Evolutionary conservation across 106 monocot species (phyloP).

Genomic region (Hemerocallis citrina): DNA sequence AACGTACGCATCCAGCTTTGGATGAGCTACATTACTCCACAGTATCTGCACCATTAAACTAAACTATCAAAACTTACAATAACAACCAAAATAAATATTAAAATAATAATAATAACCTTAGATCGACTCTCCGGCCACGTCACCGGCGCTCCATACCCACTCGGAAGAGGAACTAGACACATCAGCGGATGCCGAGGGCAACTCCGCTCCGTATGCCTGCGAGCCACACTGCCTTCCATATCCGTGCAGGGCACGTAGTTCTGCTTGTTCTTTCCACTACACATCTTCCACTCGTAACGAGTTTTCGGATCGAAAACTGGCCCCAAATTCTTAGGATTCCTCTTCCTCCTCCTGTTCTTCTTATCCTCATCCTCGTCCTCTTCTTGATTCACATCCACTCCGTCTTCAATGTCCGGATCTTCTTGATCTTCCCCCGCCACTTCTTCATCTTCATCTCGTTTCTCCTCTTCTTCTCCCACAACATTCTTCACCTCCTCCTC

Average conservation of each 20-base stretch:
- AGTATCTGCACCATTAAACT: slow-evolving; percentile 50
- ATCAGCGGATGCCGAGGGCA: slow-evolving; percentile 47
- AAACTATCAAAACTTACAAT: not conserved
- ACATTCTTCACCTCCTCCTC: slow-evolving; percentile 4
- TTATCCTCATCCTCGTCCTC: slow-evolving; percentile 18
- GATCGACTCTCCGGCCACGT: slow-evolving; percentile 83
- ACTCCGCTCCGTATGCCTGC: slow-evolving; percentile 80
- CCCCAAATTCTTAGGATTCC: slow-evolving; percentile 25
- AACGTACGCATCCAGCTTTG: slow-evolving; percentile 48
- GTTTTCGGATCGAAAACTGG: slow-evolving; percentile 62
- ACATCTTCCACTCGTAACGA: slow-evolving; percentile 66
- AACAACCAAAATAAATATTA: not conserved
- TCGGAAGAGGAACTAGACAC: slow-evolving; percentile 68
- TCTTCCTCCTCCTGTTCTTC: slow-evolving; percentile 13
- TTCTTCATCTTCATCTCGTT: not conserved
- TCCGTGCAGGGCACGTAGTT: slow-evolving; percentile 77
- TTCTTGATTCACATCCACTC: slow-evolving; percentile 29
- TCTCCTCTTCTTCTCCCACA: slow-evolving; percentile 8
- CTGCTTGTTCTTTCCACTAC: slow-evolving; percentile 42
- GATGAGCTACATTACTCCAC: slow-evolving; percentile 74
- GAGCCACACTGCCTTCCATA: slow-evolving; percentile 51
- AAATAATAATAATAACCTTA: slow-evolving; percentile 32
- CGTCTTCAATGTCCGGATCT: slow-evolving; percentile 39
- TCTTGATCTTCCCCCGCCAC: slow-evolving; percentile 10
- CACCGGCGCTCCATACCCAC: slow-evolving; percentile 39